phyloP scores from a whole-genome alignment of 768 basidiomycete genomes.

The Rhodosporidiobolus odoratus region DNA sequence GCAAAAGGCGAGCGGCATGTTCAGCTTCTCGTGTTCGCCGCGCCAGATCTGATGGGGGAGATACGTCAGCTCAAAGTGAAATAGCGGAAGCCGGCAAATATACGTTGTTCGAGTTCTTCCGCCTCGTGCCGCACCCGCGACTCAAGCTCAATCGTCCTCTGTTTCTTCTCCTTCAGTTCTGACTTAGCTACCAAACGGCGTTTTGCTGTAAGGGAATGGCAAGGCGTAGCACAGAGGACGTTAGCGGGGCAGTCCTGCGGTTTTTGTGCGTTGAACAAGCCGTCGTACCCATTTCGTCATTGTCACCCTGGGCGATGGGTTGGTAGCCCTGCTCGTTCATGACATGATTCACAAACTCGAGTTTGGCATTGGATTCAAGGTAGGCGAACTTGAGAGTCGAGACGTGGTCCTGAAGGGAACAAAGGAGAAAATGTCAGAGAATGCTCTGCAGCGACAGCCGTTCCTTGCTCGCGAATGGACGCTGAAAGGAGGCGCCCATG shows the following conservation, averaged over 20 bases:
- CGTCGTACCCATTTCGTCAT: constrained; percentile 14
- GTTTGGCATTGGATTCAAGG: constrained; percentile 33
- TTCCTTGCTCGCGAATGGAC: no score
- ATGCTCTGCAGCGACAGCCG: background rate
- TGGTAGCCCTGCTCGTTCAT: background rate
- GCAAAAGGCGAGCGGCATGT: constrained; percentile 1
- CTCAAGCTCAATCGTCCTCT: constrained; percentile 23
- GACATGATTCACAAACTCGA: constrained; percentile 29
- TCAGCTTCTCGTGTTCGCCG: constrained; percentile 8
- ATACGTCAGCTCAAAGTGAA: background rate
- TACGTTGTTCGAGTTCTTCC: constrained; percentile 22
- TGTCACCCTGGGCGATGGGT: constrained; percentile 16
- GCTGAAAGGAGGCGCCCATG: no score
- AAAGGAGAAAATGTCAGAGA: background rate
- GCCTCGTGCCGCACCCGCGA: constrained; percentile 24
- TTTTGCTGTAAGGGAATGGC: background rate
- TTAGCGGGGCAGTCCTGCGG: no score
- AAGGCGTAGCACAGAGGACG: background rate
- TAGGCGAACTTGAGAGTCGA: constrained; percentile 40
- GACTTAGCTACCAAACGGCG: constrained; percentile 7
- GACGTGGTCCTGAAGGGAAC: constrained; percentile 16
- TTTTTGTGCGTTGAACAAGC: no score
- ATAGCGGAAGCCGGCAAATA: background rate
- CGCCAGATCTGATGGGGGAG: background rate
- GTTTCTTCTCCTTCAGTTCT: constrained; percentile 19